These are phyloP conservation scores for Golubevia pallescens DNA, from an alignment of 1,284 basidiomycete species.

Conservation along the genomic window DNA sequence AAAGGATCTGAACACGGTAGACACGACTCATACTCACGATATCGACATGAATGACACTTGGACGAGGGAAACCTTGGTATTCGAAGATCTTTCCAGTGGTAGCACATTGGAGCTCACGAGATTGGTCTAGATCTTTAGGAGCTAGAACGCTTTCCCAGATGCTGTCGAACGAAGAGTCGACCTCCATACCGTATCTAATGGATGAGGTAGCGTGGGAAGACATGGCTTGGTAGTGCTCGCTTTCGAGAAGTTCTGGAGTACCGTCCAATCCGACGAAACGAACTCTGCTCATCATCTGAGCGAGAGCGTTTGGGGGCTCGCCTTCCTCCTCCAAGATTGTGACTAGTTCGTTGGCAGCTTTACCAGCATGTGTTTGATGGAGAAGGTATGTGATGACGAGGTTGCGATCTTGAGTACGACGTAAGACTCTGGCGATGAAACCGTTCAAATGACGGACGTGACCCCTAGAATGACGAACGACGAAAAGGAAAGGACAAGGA, in stretches of 20 bases:
- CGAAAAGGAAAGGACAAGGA: background rate
- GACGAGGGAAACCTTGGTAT: background rate
- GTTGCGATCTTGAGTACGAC: background rate
- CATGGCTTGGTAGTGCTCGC: background rate
- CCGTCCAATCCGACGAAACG: background rate
- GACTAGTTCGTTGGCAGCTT: background rate
- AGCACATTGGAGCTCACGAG: background rate
- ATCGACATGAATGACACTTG: background rate
- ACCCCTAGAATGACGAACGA: background rate
- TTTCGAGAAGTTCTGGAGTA: background rate
- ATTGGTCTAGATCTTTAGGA: background rate
- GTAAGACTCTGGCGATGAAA: background rate
- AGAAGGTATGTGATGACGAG: background rate
- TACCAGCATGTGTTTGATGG: background rate
- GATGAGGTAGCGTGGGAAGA: background rate
- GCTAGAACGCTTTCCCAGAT: background rate
- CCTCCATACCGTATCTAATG: background rate
- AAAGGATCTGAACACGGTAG: too few relatives aligned
- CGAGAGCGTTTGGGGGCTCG: background rate
- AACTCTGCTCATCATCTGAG: background rate
- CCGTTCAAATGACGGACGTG: background rate
- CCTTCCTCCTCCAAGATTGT: background rate
- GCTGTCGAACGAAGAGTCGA: background rate
- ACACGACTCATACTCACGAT: background rate
- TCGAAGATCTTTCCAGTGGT: background rate